Base-by-base conservation (phyloP, 495 filamentous ascomycete species). In the Talaromyces trachyspermus region DNA sequence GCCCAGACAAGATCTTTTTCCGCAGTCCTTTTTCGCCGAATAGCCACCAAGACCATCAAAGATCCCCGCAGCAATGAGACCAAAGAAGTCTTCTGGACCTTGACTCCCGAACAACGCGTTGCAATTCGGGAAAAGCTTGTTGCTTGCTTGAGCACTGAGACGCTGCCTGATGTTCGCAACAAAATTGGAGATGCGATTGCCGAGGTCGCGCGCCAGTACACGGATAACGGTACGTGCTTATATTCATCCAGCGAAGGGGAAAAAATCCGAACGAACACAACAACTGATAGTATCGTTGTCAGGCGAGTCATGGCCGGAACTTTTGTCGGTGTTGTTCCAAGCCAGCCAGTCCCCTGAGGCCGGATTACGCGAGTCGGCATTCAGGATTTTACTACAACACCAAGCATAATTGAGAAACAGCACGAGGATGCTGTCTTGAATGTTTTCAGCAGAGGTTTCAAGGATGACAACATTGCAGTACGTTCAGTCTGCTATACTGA, bases 111-210 rank as follows among this genome's bases (percentile, higher is more conserved):
- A n/a, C 82, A 92, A 56, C 81, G 83, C 51, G 62, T 78, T 23
- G 81, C 77, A 46, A 96, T 97, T 52, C 77, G 88, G 45, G 74
- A 82, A 49, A 91, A 89, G 61, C 70, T 97, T 30, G 71, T 99
- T 18, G 76, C 84, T 50, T 83, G 81, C 48, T 68, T 96, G 41
- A 78, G 80, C 33, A 69, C 64, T 36, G 94, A 97, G 66, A 66
- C 73, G 5, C 73, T 83, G 17, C 71, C 77, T 36, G 65, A 79
- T 12, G 85, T 95, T 27, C 76, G 94, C 59, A 94, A 94, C 63
- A 99, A 97, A 68, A 86, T 96, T 60, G 90, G 89, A 46, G 94
- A 99, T 65, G 89, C 92, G 2, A 84, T 97, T 50, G 94, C 94
- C 5, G 94, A 99, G 61, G 71, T 97, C 36, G 94, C 90, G 25